phyloP scores from a whole-genome alignment of 2,329 filamentous ascomycete species.

The Pezizomycotina sp. region DNA sequence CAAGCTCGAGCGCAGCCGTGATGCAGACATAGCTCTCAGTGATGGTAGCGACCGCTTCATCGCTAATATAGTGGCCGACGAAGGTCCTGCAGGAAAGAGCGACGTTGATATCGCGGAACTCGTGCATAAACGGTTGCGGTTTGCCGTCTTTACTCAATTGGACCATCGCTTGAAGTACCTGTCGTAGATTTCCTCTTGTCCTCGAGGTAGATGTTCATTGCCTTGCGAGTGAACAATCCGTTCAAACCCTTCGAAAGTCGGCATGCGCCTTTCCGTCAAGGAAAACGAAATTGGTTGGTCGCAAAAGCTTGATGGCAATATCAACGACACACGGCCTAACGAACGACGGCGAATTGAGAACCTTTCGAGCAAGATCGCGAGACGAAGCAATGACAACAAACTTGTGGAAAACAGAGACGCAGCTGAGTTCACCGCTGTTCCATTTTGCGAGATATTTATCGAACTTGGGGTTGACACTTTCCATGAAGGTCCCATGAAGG shows the following conservation, averaged over 20 bases:
- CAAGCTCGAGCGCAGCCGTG: constrained; percentile 83
- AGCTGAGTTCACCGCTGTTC: constrained; percentile 79
- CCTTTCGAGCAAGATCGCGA: constrained; percentile 87
- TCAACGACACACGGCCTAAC: constrained; percentile 97
- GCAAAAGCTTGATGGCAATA: constrained; percentile 79
- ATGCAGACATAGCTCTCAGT: constrained; percentile 94
- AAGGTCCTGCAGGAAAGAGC: constrained; percentile 94
- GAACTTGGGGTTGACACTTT: constrained; percentile 85
- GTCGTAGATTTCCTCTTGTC: constrained; percentile 82
- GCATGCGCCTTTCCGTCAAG: constrained; percentile 87
- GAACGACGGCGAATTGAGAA: constrained; percentile 82
- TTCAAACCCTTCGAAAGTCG: constrained; percentile 96
- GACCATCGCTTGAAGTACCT: constrained; percentile 68
- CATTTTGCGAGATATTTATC: constrained; percentile 84
- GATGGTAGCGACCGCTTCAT: constrained; percentile 81
- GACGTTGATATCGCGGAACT: constrained; percentile 88
- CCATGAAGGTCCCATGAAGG: constrained; percentile 92
- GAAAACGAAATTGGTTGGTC: constrained; percentile 90
- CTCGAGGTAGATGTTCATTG: constrained; percentile 72
- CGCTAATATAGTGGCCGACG: constrained; percentile 84
- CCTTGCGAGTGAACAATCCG: constrained; percentile 78
- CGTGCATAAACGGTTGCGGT: constrained; percentile 72
- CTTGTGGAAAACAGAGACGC: constrained; percentile 99
- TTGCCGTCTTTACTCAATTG: constrained; percentile 58
- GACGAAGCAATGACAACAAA: constrained; percentile 95